Evolutionary conservation across 495 filamentous ascomycete genomes (phyloP).

Genomic region (Pseudoneurospora amorphoporcata): DNA sequence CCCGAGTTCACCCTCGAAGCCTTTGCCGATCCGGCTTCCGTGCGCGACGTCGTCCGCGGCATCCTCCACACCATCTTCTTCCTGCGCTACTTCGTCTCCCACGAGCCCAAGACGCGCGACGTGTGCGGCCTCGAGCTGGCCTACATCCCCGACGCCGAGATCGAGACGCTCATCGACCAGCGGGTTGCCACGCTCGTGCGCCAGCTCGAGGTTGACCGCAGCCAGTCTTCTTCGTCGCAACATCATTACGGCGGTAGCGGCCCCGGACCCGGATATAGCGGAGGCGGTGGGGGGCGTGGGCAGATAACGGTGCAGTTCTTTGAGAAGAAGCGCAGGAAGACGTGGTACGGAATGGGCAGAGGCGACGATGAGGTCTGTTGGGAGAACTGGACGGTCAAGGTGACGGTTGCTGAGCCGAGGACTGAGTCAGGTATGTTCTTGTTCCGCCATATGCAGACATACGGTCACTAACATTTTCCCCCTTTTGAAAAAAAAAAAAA

Average conservation of each 20-base stretch:
- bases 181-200: constrained; percentile 67
- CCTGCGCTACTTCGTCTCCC: constrained; percentile 87
- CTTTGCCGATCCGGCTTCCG: constrained; percentile 68
- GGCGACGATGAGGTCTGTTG: constrained; percentile 88
- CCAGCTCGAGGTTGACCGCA: constrained; percentile 41
- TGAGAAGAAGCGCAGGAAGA: constrained; percentile 78
- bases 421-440: constrained; percentile 69
- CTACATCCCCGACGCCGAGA: constrained; percentile 75
- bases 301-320: constrained; percentile 87
- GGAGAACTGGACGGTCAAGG: constrained; percentile 90
- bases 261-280: background rate
- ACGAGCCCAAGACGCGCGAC: constrained; percentile 77
- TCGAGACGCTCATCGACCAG: constrained; percentile 88
- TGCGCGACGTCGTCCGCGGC: constrained; percentile 88
- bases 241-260: constrained; percentile 3
- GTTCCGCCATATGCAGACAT: background rate
- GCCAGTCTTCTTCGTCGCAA: constrained; percentile 16
- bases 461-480: background rate
- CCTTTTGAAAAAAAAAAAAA: background rate
- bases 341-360: constrained; percentile 62
- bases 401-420: constrained; percentile 77
- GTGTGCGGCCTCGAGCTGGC: constrained; percentile 87
- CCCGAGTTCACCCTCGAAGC: constrained; percentile 80
- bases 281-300: constrained; percentile 46
- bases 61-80: constrained; percentile 98